Evolutionary conservation across 2,329 filamentous ascomycete genomes (phyloP).

Genomic region (Fusarium brachygibbosum): DNA sequence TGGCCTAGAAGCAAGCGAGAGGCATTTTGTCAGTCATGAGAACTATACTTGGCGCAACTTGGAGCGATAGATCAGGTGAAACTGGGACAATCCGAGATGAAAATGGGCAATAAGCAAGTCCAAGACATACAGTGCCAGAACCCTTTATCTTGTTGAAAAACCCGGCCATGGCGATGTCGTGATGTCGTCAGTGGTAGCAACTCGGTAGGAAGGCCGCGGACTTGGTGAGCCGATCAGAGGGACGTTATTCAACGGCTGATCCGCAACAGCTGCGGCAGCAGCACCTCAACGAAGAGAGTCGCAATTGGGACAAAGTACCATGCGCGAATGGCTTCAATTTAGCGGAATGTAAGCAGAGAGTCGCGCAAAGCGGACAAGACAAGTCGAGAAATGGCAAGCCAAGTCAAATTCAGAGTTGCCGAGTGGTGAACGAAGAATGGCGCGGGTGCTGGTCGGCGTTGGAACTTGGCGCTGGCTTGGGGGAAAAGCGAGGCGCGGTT

Average conservation of each 20-base stretch:
- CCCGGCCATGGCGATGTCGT: constrained; percentile 62
- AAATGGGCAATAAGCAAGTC: constrained; percentile 13
- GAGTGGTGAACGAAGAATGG: constrained; percentile 36
- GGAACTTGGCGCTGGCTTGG: constrained; percentile 24
- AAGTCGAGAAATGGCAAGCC: constrained; percentile 4
- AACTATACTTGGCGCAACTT: constrained; percentile 35
- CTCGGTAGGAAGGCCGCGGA: constrained; percentile 29
- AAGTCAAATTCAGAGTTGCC: constrained; percentile 34
- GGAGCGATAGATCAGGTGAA: constrained; percentile 43
- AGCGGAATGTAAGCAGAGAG: constrained; percentile 11
- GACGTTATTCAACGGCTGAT: constrained; percentile 47
- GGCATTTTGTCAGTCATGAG: constrained; percentile 53
- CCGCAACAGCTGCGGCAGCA: constrained; percentile 55
- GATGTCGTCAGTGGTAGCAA: constrained; percentile 35
- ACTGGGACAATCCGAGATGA: constrained; percentile 13
- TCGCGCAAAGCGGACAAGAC: constrained; percentile 14
- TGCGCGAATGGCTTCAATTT: constrained; percentile 43
- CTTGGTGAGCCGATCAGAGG: constrained; percentile 43
- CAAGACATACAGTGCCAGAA: constrained; percentile 65
- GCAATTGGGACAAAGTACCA: constrained; percentile 45
- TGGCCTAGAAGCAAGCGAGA: constrained; percentile 55
- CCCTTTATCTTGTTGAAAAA: constrained; percentile 72
- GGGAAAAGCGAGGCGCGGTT: constrained; percentile 42
- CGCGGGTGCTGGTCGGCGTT: constrained; percentile 25
- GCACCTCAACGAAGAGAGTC: constrained; percentile 50